These are phyloP conservation scores for Cytospora schulzeri DNA, from an alignment of 2,329 filamentous ascomycete species.

Conservation along the genomic window DNA sequence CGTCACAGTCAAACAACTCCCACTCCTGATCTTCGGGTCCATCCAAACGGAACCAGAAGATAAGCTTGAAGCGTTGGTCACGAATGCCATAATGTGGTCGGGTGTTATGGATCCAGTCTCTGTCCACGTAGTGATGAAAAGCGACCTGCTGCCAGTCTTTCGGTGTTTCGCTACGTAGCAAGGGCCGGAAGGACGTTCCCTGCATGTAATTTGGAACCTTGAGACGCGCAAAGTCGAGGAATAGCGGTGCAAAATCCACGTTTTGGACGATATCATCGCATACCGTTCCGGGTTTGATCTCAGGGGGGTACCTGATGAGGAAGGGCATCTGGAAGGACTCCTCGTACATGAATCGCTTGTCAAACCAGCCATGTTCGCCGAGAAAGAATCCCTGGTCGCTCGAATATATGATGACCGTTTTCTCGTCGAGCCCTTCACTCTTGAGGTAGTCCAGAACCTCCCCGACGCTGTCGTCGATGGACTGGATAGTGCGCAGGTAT, in stretches of 20 bases:
- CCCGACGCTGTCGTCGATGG: constrained; percentile 55
- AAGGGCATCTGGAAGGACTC: constrained; percentile 61
- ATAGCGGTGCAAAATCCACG: constrained; percentile 56
- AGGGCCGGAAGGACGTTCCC: constrained; percentile 45
- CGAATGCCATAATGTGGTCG: constrained; percentile 56
- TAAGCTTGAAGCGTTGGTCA: constrained; percentile 55
- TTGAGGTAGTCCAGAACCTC: constrained; percentile 51
- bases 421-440: constrained; percentile 41
- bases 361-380: constrained; percentile 60
- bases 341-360: constrained; percentile 62
- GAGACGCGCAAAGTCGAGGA: constrained; percentile 48
- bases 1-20: constrained; percentile 56
- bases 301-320: constrained; percentile 47
- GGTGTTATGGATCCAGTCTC: constrained; percentile 51
- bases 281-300: constrained; percentile 42
- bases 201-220: constrained; percentile 53
- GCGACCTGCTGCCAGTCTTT: constrained; percentile 52
- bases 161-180: constrained; percentile 44
- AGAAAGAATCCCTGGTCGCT: constrained; percentile 60
- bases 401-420: constrained; percentile 56
- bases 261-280: constrained; percentile 55
- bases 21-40: constrained; percentile 52
- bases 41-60: constrained; percentile 57
- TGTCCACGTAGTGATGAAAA: constrained; percentile 60
- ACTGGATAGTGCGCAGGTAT: constrained; percentile 55